phyloP scores from a whole-genome alignment of 192 early-diverging fungal genomes.

The Umbelopsis isabellina region DNA sequence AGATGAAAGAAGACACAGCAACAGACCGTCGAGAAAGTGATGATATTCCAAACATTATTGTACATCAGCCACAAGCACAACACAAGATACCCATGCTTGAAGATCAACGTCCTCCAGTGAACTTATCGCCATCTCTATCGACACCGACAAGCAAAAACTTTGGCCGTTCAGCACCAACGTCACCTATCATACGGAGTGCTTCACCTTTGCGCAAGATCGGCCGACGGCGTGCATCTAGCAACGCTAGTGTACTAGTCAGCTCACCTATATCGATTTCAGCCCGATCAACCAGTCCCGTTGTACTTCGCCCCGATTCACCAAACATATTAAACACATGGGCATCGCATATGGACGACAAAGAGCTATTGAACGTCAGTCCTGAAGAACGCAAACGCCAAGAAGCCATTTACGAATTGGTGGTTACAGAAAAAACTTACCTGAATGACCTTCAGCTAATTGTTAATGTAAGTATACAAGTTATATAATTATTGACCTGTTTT shows the following conservation, averaged over 20 bases:
- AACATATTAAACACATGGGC: conserved; percentile 46
- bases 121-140: background rate
- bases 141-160: background rate
- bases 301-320: conserved; percentile 10
- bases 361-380: conserved; percentile 47
- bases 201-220: background rate
- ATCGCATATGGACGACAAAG: conserved; percentile 46
- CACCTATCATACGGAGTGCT: conserved; percentile 27
- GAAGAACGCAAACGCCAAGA: conserved; percentile 81
- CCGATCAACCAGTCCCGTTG: background rate
- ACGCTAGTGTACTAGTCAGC: conserved; percentile 23
- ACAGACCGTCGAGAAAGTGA: background rate
- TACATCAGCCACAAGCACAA: conserved; percentile 15
- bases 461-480: conserved; percentile 46
- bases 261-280: conserved; percentile 13
- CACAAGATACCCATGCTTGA: conserved; percentile 18
- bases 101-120: background rate
- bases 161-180: conserved; percentile 34
- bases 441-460: conserved; percentile 73
- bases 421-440: conserved; percentile 77
- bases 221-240: conserved; percentile 36
- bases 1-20: conserved; percentile 31
- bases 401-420: conserved; percentile 79
- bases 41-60: conserved; percentile 10
- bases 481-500: background rate